These are phyloP conservation scores for Vitis labrusca DNA, from an alignment of 164 flowering plant genomes.

Conservation along the genomic window DNA sequence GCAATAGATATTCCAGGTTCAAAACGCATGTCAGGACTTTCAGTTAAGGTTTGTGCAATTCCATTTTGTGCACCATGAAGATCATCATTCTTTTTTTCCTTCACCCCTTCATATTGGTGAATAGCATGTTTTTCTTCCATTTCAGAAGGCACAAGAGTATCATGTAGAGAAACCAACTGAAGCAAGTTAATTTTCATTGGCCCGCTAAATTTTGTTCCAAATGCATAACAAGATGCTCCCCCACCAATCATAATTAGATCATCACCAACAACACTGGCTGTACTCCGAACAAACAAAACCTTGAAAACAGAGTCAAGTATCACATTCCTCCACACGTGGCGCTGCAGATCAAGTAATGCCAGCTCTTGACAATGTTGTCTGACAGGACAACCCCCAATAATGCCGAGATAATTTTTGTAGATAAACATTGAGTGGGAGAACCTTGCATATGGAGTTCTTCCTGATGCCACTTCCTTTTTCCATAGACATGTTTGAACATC, in stretches of 20 bases:
- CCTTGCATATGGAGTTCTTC: conserved; percentile 68
- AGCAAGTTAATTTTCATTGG: conserved; percentile 64
- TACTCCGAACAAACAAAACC: conserved; percentile 78
- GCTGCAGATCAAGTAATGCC: conserved; percentile 59
- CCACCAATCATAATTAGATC: conserved; percentile 82
- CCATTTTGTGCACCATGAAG: conserved; percentile 14
- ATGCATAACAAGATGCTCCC: conserved; percentile 95
- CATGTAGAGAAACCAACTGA: conserved; percentile 22
- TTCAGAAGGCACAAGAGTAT: conserved; percentile 12
- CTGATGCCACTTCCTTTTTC: conserved; percentile 59
- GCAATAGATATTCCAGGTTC: conserved; percentile 13
- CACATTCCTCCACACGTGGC: conserved; percentile 61
- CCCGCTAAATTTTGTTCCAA: conserved; percentile 90
- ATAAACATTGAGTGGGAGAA: conserved; percentile 92
- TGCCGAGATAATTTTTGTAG: conserved; percentile 65
- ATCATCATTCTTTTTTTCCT: conserved; percentile 7
- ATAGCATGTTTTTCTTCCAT: conserved; percentile 14
- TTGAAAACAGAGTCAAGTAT: conserved; percentile 41
- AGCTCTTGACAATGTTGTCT: conserved; percentile 60
- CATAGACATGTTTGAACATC: conserved; percentile 49
- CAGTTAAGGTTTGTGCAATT: conserved; percentile 13
- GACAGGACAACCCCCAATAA: conserved; percentile 92
- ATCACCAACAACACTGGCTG: conserved; percentile 64
- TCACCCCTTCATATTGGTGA: conserved; percentile 11
- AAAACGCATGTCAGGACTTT: conserved; percentile 16